Percentiles rank a stretch among this genome's conserved stretches.
phyloP scores from a whole-genome alignment of 495 filamentous ascomycete species.

The Hypoxylon intermedium region DNA sequence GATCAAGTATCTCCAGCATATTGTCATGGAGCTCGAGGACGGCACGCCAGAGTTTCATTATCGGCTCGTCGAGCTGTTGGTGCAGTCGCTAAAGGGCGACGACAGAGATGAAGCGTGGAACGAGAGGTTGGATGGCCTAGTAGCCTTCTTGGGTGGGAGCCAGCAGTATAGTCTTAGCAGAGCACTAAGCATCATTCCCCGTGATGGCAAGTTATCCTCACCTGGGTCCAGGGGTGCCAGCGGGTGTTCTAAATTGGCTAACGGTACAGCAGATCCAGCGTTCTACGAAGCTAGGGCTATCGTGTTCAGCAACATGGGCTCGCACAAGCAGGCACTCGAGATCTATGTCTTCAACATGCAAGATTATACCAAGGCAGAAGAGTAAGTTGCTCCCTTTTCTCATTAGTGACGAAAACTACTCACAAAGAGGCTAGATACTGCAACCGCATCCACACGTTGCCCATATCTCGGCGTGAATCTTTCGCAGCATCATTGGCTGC shows the following conservation, averaged over 20 bases:
- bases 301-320: conserved; percentile 92
- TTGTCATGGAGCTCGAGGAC: conserved; percentile 87
- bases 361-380: conserved; percentile 89
- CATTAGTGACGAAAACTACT: conserved; percentile 15
- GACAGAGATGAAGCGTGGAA: conserved; percentile 58
- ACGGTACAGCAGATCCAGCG: conserved; percentile 65
- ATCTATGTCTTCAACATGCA: conserved; percentile 96
- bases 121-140: conserved; percentile 67
- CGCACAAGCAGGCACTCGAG: conserved; percentile 90
- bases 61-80: conserved; percentile 75
- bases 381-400: conserved; percentile 59
- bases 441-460: conserved; percentile 75
- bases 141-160: conserved; percentile 77
- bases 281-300: conserved; percentile 93
- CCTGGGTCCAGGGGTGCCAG: too few species aligned
- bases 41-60: conserved; percentile 87
- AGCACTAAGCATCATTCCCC: conserved; percentile 75
- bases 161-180: conserved; percentile 79
- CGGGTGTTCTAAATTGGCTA: too few species aligned
- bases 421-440: conserved; percentile 72
- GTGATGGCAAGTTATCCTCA: conserved; percentile 67
- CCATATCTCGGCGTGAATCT: conserved; percentile 34
- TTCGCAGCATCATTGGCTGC: conserved; percentile 17
- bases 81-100: conserved; percentile 65
- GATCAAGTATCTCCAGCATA: conserved; percentile 86